Conservation (phyloP, 129 eudicot genomes). For the Flaveria robusta region DNA sequence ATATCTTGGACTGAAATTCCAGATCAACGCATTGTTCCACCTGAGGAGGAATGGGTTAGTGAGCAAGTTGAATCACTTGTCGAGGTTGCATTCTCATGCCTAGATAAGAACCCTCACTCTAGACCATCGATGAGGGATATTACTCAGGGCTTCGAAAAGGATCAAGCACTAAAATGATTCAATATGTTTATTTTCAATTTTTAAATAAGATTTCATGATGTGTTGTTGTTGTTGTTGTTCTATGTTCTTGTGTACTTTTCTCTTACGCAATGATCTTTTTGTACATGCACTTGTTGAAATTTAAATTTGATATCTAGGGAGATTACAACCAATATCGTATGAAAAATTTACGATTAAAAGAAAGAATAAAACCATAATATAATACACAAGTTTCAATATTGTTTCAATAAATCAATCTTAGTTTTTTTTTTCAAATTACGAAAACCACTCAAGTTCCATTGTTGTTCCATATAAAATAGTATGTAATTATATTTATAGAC, state of each 20-base stretch:
- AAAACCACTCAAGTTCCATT: too few relatives aligned
- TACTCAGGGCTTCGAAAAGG: neutral
- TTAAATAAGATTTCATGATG: neutral
- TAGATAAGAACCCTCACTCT: neutral
- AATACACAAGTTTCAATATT: too few relatives aligned
- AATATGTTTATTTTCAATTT: neutral
- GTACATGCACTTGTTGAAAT: neutral
- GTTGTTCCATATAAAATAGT: too few relatives aligned
- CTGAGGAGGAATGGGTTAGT: neutral
- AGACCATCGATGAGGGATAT: constrained; percentile 8
- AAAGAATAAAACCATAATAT: too few relatives aligned
- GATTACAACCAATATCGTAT: too few relatives aligned
- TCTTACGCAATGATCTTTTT: neutral
- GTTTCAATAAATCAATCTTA: too few relatives aligned
- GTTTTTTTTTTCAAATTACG: too few relatives aligned
- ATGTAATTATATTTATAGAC: too few relatives aligned
- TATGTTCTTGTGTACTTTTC: neutral
- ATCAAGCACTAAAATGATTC: neutral
- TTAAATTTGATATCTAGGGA: neutral
- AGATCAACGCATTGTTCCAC: neutral
- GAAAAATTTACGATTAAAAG: too few relatives aligned
- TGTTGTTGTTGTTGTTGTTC: neutral
- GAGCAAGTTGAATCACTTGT: neutral
- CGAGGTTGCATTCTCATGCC: neutral
- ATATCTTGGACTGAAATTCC: neutral